These are phyloP conservation scores for Metschnikowia kunwiensis DNA, from an alignment of 805 yeast species.

Conservation along the genomic window DNA sequence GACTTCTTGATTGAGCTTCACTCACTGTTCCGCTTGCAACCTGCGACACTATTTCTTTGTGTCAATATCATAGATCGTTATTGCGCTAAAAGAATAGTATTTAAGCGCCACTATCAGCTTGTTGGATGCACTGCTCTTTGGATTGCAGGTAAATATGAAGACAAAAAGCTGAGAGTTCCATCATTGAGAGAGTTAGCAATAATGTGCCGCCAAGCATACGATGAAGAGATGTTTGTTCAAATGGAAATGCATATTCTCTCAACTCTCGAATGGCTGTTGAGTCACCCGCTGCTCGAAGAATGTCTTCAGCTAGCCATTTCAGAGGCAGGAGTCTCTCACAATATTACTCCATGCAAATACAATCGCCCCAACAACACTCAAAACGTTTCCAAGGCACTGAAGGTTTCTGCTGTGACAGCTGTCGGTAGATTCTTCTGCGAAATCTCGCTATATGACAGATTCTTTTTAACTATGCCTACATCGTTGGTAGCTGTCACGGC, in stretches of 20 bases:
- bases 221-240: constrained; percentile 49
- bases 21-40: constrained; percentile 39
- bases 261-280: constrained; percentile 44
- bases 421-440: constrained; percentile 55
- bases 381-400: constrained; percentile 22
- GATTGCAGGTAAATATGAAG: constrained; percentile 54
- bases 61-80: constrained; percentile 45
- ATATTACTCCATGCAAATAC: constrained; percentile 25
- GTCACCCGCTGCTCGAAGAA: constrained; percentile 52
- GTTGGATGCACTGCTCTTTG: constrained; percentile 48
- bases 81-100: constrained; percentile 45
- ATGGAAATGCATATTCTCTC: constrained; percentile 44
- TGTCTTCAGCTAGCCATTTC: constrained; percentile 43
- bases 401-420: constrained; percentile 52
- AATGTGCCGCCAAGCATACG: constrained; percentile 60
- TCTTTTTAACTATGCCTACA: constrained; percentile 43
- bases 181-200: constrained; percentile 50
- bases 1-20: constrained; percentile 45
- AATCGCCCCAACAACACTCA: constrained; percentile 17
- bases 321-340: constrained; percentile 28
- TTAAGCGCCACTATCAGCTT: constrained; percentile 46
- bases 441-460: constrained; percentile 48
- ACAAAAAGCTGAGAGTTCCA: constrained; percentile 57
- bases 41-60: constrained; percentile 42
- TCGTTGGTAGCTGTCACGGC: constrained; percentile 50